Evolutionary conservation across 2,329 filamentous ascomycete genomes (phyloP).

Genomic region (Incumbomyces lentus): DNA sequence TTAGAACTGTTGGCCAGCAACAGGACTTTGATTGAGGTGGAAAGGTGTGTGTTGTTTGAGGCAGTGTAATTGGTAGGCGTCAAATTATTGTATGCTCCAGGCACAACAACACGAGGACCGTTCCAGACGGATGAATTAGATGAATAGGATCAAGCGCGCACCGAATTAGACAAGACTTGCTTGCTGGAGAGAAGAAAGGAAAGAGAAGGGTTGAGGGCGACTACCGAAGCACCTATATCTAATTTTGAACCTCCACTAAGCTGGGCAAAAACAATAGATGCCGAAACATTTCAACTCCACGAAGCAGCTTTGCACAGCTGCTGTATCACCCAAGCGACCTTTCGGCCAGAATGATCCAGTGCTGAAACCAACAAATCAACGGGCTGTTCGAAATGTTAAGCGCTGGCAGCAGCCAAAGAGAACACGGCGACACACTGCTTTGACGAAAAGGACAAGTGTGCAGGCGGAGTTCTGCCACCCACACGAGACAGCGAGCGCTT

Average conservation of each 20-base stretch:
- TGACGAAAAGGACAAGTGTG: too few relatives aligned
- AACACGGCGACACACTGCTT: not conserved
- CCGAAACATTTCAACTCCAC: not conserved
- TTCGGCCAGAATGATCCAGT: not conserved
- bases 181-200: conserved; percentile 17
- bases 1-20: conserved; percentile 8
- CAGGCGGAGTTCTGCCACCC: too few relatives aligned
- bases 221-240: conserved; percentile 19
- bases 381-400: not conserved
- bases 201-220: not conserved
- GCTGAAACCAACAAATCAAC: conserved; percentile 1
- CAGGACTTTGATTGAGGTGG: not conserved
- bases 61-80: conserved; percentile 1
- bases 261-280: not conserved
- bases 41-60: not conserved
- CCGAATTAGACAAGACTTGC: conserved; percentile 23
- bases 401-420: conserved; percentile 1
- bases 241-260: conserved; percentile 13
- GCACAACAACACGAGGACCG: conserved; percentile 6
- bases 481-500: too few relatives aligned
- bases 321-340: conserved; percentile 3
- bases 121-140: conserved; percentile 13
- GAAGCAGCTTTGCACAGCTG: conserved; percentile 1
- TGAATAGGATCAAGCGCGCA: conserved; percentile 19
- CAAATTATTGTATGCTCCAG: conserved; percentile 9